Evolutionary conservation across 495 filamentous ascomycete genomes (phyloP), one percentile per base, ranked within the genome.

Genomic region (Acidomyces sp.): DNA sequence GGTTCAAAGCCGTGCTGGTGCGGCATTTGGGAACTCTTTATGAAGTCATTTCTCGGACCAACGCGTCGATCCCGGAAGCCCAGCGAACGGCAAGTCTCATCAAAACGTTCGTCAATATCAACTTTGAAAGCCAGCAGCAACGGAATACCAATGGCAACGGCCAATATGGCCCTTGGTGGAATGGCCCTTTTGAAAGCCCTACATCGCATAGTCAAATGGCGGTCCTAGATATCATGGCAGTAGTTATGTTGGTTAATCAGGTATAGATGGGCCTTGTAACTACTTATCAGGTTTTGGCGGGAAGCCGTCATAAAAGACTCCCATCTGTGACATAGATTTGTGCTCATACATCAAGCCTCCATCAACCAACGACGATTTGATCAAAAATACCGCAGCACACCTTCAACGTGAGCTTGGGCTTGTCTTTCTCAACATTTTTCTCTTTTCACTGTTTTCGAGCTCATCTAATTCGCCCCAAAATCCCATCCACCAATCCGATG

Each of bases 151-250:
- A 51, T 34, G 43, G 43, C 5, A 46, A 39, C 25, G 36, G 31
- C 16, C 42, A 43, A 34, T 51, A 51, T 46, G 48, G 48, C 9
- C 48, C 48, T 7, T 51, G 48, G 48, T 51, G 48, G 48, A 31
- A 37, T 29, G 48, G 48, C 6, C 48, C 48, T 15, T 46, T 41
- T 30, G 48, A 44, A n/a, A n/a, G 1, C 3, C 34, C 48, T 3
- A 51, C 48, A n/a, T 38, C 31, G 28, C 48, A 51, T 26, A 40
- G 33, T 9, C 48, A 51, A 29, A 7, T 46, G 43, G 39, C 48
- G 6, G 43, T 42, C 16, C 17, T 51, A 26, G 48, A 51, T 39
- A 34, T 51, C 13, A 46, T 46, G 43, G 48, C 48, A 4, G 48
- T 34, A 21, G 34, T 28, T 6, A 41, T 33, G 42, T 18, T 45